These are phyloP conservation scores for Epicoccum nigrum DNA, from an alignment of 2,329 filamentous ascomycete genomes.

Conservation along the genomic window DNA sequence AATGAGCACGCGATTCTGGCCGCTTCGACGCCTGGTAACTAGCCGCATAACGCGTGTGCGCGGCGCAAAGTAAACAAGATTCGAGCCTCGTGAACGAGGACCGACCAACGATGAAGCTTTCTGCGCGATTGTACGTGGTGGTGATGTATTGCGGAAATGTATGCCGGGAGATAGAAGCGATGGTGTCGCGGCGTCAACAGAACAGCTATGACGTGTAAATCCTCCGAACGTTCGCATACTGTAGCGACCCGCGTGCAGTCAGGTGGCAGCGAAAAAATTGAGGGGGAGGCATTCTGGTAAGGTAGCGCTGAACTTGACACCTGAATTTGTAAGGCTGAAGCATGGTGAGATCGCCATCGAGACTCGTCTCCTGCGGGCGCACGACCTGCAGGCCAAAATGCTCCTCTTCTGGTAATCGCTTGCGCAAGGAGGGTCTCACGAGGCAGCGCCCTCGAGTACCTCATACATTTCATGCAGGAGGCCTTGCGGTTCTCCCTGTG, in stretches of 20 bases:
- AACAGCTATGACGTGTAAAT: slow-evolving; percentile 11
- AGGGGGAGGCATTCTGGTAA: slow-evolving; percentile 10
- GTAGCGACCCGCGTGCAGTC: slow-evolving; percentile 12
- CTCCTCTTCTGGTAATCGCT: slow-evolving; percentile 18
- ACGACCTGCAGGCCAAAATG: slow-evolving; percentile 25
- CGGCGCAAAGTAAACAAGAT: not conserved
- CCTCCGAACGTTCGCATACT: slow-evolving; percentile 10
- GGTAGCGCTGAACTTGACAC: slow-evolving; percentile 7
- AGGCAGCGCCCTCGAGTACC: slow-evolving; percentile 23
- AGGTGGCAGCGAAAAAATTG: slow-evolving; percentile 6
- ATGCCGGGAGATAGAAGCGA: not conserved
- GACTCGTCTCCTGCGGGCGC: slow-evolving; percentile 17
- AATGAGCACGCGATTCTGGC: not conserved
- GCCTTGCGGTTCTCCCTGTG: slow-evolving; percentile 23
- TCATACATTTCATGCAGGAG: slow-evolving; percentile 18
- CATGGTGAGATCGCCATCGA: slow-evolving; percentile 7
- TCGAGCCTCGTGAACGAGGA: not conserved
- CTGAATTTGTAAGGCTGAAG: slow-evolving; percentile 44
- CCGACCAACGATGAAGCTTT: slow-evolving; percentile 26
- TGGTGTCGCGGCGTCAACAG: slow-evolving; percentile 12
- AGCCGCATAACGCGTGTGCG: not conserved
- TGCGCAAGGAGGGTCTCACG: slow-evolving; percentile 27
- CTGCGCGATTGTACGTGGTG: slow-evolving; percentile 25
- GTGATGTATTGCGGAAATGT: slow-evolving; percentile 9
- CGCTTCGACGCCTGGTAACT: not conserved